phyloP scores from a whole-genome alignment of 2,329 filamentous ascomycete species.

The Exophiala sp. region DNA sequence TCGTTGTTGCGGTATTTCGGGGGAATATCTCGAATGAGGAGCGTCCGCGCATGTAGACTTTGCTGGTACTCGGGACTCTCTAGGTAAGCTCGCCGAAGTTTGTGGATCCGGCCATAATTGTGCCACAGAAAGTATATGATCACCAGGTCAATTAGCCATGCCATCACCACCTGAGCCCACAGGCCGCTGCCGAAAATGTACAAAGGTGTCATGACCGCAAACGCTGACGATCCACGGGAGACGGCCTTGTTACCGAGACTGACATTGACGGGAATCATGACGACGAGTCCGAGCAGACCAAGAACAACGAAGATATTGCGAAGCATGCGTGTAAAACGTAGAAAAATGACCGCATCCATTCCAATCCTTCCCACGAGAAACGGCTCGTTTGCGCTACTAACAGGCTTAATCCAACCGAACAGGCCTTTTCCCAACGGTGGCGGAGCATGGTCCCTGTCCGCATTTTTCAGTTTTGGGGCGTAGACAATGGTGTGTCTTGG shows the following conservation, averaged over 20 bases:
- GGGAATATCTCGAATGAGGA: slow-evolving; percentile 76
- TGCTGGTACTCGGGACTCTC: slow-evolving; percentile 80
- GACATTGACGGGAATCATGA: slow-evolving; percentile 78
- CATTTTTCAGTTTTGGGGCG: slow-evolving; percentile 86
- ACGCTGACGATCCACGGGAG: slow-evolving; percentile 30
- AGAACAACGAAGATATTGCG: slow-evolving; percentile 79
- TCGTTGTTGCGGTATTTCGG: slow-evolving; percentile 72
- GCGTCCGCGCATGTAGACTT: slow-evolving; percentile 67
- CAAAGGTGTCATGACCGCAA: slow-evolving; percentile 47
- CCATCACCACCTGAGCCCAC: slow-evolving; percentile 55
- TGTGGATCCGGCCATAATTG: slow-evolving; percentile 72
- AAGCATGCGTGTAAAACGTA: slow-evolving; percentile 84
- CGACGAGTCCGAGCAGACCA: slow-evolving; percentile 63
- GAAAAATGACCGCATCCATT: slow-evolving; percentile 83
- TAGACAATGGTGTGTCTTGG: slow-evolving; percentile 91
- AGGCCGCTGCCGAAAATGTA: slow-evolving; percentile 45
- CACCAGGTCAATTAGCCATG: slow-evolving; percentile 65
- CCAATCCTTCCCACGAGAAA: slow-evolving; percentile 76
- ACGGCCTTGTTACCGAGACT: slow-evolving; percentile 41
- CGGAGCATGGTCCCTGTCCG: slow-evolving; percentile 82
- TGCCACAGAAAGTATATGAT: slow-evolving; percentile 79
- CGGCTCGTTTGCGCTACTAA: slow-evolving; percentile 71
- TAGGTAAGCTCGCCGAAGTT: slow-evolving; percentile 71
- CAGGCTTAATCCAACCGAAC: slow-evolving; percentile 76
- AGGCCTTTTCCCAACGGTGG: slow-evolving; percentile 80